Evolutionary conservation across 805 yeast species (phyloP), one percentile per base, ranked within the genome.

Genomic region (Saccharomyces jurei): DNA sequence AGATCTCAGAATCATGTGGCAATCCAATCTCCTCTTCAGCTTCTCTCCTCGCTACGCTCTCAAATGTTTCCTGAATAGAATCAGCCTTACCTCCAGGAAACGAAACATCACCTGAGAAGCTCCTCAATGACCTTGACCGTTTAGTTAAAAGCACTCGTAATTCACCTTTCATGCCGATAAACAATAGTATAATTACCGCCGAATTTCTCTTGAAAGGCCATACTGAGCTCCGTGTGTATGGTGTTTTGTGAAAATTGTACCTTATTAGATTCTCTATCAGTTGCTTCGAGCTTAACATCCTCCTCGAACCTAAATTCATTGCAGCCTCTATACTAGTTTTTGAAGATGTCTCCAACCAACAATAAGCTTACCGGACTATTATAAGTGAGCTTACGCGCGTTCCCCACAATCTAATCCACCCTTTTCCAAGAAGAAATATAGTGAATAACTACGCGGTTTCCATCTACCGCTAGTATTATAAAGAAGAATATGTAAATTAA

Each of bases 11-110:
- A 60, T 76, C 69, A 14, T 76, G 68, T 10, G 79, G 77, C 25
- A 89, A 67, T 0, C 97, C 97, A 50, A 91, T 87, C 66, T 91
- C 98, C 66, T 91, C 98, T 54, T 77, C 79, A 57, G 90, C 82
- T 68, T 91, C 98, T 31, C 98, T 74, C 55, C 95, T 74, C 0
- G 96, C 86, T 44, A 86, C 84, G 48, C 79, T 78, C 77, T 86
- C 84, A 54, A 87, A 88, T 13, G 78, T 69, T 61, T 89, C 89
- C 21, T 79, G 73, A 0, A 78, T 81, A 46, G 60, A 65, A 67
- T 91, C 97, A 4, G 96, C 90, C 64, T 86, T 88, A 8, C 97
- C 98, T 2, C 98, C 98, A 3, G 98, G 98, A 8, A 91, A 74
- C 1, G 97, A 89, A 5, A 87, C 87, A 67, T 91, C 96, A 4